Conservation (phyloP, 2,329 filamentous ascomycete genomes). For the Didymella arachidicola region DNA sequence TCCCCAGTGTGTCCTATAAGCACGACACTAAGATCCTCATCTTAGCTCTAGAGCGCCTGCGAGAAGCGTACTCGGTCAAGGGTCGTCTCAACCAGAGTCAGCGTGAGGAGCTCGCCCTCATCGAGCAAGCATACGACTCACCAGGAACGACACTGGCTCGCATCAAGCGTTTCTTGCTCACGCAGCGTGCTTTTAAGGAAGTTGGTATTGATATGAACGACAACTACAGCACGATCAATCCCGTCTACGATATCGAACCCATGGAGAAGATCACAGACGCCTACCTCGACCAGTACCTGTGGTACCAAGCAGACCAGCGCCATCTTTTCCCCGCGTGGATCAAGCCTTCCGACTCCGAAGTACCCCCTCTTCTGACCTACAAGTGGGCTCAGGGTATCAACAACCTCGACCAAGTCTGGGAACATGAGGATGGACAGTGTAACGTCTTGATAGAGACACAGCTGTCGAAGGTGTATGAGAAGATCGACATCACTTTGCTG, state of each 20-base stretch:
- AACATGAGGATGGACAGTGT: conserved; percentile 90
- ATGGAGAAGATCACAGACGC: conserved; percentile 99
- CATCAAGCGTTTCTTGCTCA: conserved; percentile 97
- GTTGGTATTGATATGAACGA: conserved; percentile 99
- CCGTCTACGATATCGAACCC: conserved; percentile 97
- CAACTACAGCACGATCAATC: conserved; percentile 99
- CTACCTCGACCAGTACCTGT: conserved; percentile 97
- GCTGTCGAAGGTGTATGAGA: conserved; percentile 98
- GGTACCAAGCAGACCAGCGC: conserved; percentile 98
- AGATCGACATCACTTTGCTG: conserved; percentile 94
- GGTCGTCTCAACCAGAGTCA: conserved; percentile 96
- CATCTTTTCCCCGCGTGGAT: conserved; percentile 99
- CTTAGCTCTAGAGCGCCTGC: conserved; percentile 86
- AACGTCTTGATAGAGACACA: conserved; percentile 99
- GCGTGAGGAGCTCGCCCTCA: conserved; percentile 92
- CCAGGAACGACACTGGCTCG: conserved; percentile 93
- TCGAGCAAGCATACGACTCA: conserved; percentile 98
- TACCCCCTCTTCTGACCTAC: conserved; percentile 91
- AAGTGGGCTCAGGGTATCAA: conserved; percentile 99
- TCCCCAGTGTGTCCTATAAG: conserved; percentile 98
- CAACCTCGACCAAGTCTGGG: conserved; percentile 95
- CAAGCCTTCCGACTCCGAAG: conserved; percentile 97
- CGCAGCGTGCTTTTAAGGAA: conserved; percentile 98
- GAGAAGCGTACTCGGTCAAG: conserved; percentile 97
- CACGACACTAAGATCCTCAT: conserved; percentile 99